Percentiles rank a stretch among this genome's conserved stretches.
Conservation (phyloP, 306 rosid species). For the Glycine tomentella region DNA sequence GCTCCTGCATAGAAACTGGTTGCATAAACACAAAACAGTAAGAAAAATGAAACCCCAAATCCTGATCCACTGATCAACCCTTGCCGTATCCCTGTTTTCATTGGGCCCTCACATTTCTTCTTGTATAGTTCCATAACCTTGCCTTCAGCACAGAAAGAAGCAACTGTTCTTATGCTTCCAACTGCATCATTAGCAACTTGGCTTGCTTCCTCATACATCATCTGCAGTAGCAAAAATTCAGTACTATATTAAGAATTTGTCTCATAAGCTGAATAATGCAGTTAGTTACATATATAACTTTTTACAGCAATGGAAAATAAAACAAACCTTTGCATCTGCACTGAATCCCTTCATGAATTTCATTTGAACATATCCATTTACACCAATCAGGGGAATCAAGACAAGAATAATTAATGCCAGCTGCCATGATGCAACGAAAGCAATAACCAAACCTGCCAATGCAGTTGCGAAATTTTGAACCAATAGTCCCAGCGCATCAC, state of each 20-base stretch:
- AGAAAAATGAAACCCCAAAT: constrained; percentile 75
- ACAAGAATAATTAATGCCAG: constrained; percentile 69
- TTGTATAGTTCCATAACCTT: constrained; percentile 84
- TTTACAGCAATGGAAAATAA: neutral
- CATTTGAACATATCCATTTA: constrained; percentile 71
- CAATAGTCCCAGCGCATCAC: constrained; percentile 69
- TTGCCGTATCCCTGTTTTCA: constrained; percentile 71
- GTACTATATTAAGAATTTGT: neutral
- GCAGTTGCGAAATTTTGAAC: constrained; percentile 68
- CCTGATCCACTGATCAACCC: constrained; percentile 88
- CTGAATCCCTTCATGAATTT: constrained; percentile 89
- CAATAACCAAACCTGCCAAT: constrained; percentile 76
- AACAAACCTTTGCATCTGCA: constrained; percentile 77
- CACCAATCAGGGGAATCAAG: constrained; percentile 71
- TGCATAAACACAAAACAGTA: constrained; percentile 72
- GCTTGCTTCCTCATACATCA: constrained; percentile 90
- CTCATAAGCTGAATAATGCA: neutral
- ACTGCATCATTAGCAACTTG: constrained; percentile 93
- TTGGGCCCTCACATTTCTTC: constrained; percentile 85
- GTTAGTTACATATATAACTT: neutral
- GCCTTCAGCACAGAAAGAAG: constrained; percentile 90
- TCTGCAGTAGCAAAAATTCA: constrained; percentile 50
- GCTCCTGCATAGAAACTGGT: constrained; percentile 87
- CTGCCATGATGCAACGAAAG: constrained; percentile 77
- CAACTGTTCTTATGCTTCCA: constrained; percentile 89